Conservation (phyloP, 1,139 yeast genomes). For the Yamadazyma blattariae region DNA sequence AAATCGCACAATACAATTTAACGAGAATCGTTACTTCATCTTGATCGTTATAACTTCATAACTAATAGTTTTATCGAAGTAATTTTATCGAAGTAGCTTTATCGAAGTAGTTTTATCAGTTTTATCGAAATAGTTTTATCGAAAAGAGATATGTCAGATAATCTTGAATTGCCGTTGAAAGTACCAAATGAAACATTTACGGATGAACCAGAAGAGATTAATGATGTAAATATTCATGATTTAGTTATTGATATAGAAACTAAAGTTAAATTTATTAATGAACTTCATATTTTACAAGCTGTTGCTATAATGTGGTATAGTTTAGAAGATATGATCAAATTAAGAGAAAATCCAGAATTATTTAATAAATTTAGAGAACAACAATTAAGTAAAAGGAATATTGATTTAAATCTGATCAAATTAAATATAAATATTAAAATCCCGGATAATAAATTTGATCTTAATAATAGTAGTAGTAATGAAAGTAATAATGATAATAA, state of each 20-base stretch:
- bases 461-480: neutral
- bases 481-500: neutral
- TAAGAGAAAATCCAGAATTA: constrained; percentile 26
- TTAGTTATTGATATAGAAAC: constrained; percentile 31
- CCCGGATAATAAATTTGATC: neutral
- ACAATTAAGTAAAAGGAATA: constrained; percentile 24
- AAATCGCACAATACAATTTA: no score
- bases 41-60: no score
- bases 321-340: constrained; percentile 31
- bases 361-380: constrained; percentile 24
- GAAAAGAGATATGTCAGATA: constrained; percentile 17
- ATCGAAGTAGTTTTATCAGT: no score
- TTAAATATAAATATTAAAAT: constrained; percentile 14
- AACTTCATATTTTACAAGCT: constrained; percentile 37
- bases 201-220: constrained; percentile 37
- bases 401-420: constrained; percentile 13
- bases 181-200: constrained; percentile 40
- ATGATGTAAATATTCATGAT: constrained; percentile 37
- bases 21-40: no score
- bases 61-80: no score
- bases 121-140: no score
- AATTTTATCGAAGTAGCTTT: no score
- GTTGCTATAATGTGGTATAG: constrained; percentile 29
- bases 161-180: constrained; percentile 37
- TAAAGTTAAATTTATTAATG: constrained; percentile 31